These are phyloP conservation scores for Ulmus americana DNA, from an alignment of 331 rosid species.

Conservation along the genomic window DNA sequence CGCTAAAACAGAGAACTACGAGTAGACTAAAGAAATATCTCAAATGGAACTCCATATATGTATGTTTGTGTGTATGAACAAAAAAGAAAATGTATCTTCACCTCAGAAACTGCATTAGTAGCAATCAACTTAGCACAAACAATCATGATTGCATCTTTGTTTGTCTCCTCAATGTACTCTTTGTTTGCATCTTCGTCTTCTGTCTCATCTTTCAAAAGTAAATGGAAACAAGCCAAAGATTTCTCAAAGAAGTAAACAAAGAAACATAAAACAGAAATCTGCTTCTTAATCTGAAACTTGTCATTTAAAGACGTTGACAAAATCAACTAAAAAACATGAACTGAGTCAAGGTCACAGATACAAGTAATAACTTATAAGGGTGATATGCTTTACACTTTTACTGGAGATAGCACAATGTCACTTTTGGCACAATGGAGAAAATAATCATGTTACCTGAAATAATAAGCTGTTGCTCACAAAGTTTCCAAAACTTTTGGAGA, in stretches of 20 bases:
- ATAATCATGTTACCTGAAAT: slow-evolving; percentile 46
- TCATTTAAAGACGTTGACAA: neutral
- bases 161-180: slow-evolving; percentile 73
- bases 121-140: slow-evolving; percentile 68
- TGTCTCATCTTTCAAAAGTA: slow-evolving; percentile 49
- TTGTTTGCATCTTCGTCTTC: slow-evolving; percentile 74
- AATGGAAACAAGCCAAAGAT: neutral
- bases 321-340: neutral
- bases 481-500: slow-evolving; percentile 69
- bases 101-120: slow-evolving; percentile 64
- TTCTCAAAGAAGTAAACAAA: slow-evolving; percentile 2
- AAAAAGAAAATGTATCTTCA: slow-evolving; percentile 22
- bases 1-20: slow-evolving; percentile 7
- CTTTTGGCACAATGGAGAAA: neutral
- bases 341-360: neutral
- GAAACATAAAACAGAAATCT: neutral
- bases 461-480: slow-evolving; percentile 68
- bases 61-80: neutral
- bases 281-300: neutral
- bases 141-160: slow-evolving; percentile 67
- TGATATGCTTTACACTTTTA: neutral
- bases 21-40: neutral
- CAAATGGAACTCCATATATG: neutral
- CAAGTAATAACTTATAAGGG: neutral
- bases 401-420: neutral